Conservation (phyloP, 2,329 filamentous ascomycete genomes). For the Trematosphaeria pertusa region DNA sequence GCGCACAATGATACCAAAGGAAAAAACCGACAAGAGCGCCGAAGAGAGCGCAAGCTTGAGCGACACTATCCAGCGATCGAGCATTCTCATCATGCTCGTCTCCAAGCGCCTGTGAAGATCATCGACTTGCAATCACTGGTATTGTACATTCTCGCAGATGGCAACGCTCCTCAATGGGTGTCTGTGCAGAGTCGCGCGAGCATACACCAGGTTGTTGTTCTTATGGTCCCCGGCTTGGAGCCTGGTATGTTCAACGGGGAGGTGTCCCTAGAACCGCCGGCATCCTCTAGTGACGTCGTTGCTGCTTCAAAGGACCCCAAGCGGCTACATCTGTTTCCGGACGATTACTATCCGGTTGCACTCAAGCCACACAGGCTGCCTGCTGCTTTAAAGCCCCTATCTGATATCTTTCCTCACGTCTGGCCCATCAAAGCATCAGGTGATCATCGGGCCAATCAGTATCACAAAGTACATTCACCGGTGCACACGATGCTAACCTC, state of each 20-base stretch:
- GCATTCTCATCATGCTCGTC: slow-evolving; percentile 60
- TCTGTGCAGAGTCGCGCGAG: slow-evolving; percentile 63
- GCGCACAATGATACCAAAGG: slow-evolving; percentile 7
- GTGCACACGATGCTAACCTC: slow-evolving; percentile 83
- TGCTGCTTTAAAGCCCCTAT: slow-evolving; percentile 64
- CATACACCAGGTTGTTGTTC: slow-evolving; percentile 77
- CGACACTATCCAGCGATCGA: slow-evolving; percentile 52
- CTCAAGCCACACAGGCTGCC: slow-evolving; percentile 53
- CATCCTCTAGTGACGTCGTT: slow-evolving; percentile 4
- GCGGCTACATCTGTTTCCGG: slow-evolving; percentile 49
- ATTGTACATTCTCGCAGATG: slow-evolving; percentile 68
- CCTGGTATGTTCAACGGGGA: slow-evolving; percentile 82
- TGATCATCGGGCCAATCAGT: slow-evolving; percentile 71
- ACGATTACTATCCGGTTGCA: slow-evolving; percentile 58
- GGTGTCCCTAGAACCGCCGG: slow-evolving; percentile 25
- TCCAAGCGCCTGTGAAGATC: slow-evolving; percentile 64
- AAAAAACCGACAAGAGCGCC: slow-evolving; percentile 28
- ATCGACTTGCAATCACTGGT: slow-evolving; percentile 64
- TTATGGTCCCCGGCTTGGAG: slow-evolving; percentile 93
- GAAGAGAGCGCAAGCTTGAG: slow-evolving; percentile 41
- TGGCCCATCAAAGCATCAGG: slow-evolving; percentile 91
- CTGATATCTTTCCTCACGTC: slow-evolving; percentile 82
- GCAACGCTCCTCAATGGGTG: slow-evolving; percentile 67
- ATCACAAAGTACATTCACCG: slow-evolving; percentile 81
- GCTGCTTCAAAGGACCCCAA: slow-evolving; percentile 23